Evolutionary conservation across 805 yeast genomes (phyloP).

Genomic region (Sugiyamaella boreocaroliniensis): DNA sequence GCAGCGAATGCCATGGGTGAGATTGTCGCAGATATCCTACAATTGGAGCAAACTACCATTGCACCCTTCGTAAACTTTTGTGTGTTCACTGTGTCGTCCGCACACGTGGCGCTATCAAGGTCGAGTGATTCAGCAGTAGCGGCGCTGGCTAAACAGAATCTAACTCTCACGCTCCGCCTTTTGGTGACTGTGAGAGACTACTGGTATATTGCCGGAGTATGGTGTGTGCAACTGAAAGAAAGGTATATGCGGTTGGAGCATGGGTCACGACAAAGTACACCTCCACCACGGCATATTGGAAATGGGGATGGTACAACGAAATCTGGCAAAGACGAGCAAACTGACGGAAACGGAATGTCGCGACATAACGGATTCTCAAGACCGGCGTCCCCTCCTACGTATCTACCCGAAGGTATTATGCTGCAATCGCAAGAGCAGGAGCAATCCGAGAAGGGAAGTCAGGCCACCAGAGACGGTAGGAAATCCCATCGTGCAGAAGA

Average conservation of each 20-base stretch:
- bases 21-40: constrained; percentile 26
- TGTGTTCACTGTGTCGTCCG: constrained; percentile 30
- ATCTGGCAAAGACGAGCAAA: background rate
- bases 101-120: constrained; percentile 30
- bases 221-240: constrained; percentile 31
- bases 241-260: constrained; percentile 18
- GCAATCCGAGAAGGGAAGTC: background rate
- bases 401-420: constrained; percentile 14
- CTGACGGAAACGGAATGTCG: background rate
- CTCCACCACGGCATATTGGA: constrained; percentile 4
- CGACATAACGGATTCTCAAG: constrained; percentile 6
- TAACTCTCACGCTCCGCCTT: constrained; percentile 28
- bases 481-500: background rate
- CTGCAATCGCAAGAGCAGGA: background rate
- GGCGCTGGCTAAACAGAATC: constrained; percentile 27
- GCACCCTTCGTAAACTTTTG: constrained; percentile 33
- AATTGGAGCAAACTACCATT: constrained; percentile 26
- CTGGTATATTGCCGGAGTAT: constrained; percentile 31
- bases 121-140: constrained; percentile 25
- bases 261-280: background rate
- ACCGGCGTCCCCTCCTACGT: constrained; percentile 14
- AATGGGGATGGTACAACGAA: constrained; percentile 1
- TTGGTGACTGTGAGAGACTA: constrained; percentile 29
- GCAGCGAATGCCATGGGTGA: constrained; percentile 30
- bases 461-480: constrained; percentile 1